A percentile compares a stretch with the other conserved stretches of the same genome.
These are phyloP conservation scores for Pyricularia sp. DNA, from an alignment of 2,329 filamentous ascomycete genomes.

Conservation along the genomic window DNA sequence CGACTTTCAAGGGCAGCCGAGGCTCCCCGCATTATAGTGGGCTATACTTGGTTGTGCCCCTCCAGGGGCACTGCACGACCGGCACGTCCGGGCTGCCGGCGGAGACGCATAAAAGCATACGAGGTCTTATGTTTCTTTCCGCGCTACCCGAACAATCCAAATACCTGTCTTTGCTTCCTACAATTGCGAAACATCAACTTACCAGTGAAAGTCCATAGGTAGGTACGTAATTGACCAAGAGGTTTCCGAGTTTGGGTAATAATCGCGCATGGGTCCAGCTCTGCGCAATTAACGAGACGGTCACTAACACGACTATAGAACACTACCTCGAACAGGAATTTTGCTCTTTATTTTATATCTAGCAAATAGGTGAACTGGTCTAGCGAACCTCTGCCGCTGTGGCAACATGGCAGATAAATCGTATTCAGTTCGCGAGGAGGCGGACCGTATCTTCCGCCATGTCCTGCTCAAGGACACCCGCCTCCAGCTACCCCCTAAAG, in stretches of 20 bases:
- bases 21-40: neutral
- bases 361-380: neutral
- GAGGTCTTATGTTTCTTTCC: too few relatives aligned
- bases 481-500: neutral
- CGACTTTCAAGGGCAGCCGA: neutral
- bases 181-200: too few relatives aligned
- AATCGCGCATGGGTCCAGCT: too few relatives aligned
- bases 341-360: neutral
- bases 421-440: slow-evolving; percentile 3
- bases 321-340: neutral
- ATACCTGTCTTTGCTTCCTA: too few relatives aligned
- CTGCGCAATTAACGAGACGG: too few relatives aligned
- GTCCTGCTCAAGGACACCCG: slow-evolving; percentile 1
- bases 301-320: neutral
- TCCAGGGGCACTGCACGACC: neutral
- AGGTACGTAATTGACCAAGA: too few relatives aligned
- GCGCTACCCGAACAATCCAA: too few relatives aligned
- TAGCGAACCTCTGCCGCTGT: neutral
- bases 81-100: too few relatives aligned
- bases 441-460: neutral
- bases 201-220: too few relatives aligned
- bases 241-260: neutral
- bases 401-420: neutral
- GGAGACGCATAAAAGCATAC: too few relatives aligned
- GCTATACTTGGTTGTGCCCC: neutral